A percentile compares a stretch with the other conserved stretches of the same genome.
Evolutionary conservation across 176 grass and related monocot genomes (phyloP).

Genomic region (Triticum aestivum): DNA sequence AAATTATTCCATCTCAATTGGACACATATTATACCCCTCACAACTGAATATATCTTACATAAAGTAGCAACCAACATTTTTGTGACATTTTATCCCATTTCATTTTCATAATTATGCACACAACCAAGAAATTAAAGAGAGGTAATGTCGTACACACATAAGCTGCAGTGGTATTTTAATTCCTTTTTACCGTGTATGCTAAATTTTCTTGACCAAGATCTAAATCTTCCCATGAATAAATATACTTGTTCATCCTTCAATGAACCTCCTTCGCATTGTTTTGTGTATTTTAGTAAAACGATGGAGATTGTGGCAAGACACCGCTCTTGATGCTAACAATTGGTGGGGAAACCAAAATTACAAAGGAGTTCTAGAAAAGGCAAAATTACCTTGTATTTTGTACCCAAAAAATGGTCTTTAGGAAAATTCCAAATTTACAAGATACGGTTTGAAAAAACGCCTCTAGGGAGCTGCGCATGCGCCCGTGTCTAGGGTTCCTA

Average conservation of each 20-base stretch:
- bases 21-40: too few relatives aligned
- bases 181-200: too few relatives aligned
- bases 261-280: not conserved
- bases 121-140: not conserved
- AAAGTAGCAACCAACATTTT: not conserved
- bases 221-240: too few relatives aligned
- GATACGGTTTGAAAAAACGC: not conserved
- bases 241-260: not conserved
- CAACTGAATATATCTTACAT: too few relatives aligned
- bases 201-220: too few relatives aligned
- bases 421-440: not conserved
- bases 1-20: not conserved
- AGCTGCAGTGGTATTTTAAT: too few relatives aligned
- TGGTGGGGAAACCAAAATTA: not conserved
- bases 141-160: too few relatives aligned
- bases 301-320: not conserved
- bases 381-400: not conserved
- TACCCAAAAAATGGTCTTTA: not conserved
- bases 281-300: not conserved
- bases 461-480: too few relatives aligned
- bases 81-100: not conserved
- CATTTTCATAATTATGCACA: not conserved
- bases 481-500: too few relatives aligned
- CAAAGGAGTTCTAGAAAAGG: not conserved
- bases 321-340: not conserved